These are phyloP conservation scores for Lagerstroemia speciosa DNA, from an alignment of 345 rosid genomes.

Conservation along the genomic window DNA sequence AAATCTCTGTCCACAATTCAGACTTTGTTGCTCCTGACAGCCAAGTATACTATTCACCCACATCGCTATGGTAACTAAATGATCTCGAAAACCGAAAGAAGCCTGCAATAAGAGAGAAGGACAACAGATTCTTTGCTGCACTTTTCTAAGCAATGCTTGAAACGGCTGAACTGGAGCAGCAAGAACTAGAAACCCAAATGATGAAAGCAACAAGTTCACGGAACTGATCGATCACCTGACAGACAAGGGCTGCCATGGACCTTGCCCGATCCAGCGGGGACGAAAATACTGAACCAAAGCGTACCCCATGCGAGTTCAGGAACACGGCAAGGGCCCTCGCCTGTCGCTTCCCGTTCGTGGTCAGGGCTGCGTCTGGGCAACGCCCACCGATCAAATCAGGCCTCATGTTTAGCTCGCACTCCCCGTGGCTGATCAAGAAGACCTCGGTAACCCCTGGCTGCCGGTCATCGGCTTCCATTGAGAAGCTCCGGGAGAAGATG, in stretches of 20 bases:
- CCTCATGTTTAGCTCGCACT: slow-evolving; percentile 60
- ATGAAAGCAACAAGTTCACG: neutral
- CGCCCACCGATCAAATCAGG: slow-evolving; percentile 81
- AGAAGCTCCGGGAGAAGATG: slow-evolving; percentile 33
- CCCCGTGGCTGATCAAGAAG: slow-evolving; percentile 66
- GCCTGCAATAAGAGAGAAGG: neutral
- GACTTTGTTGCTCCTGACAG: neutral
- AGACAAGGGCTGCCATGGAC: slow-evolving; percentile 70
- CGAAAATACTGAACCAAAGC: slow-evolving; percentile 58
- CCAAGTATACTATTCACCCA: neutral
- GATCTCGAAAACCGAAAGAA: neutral
- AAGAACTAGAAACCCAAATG: neutral
- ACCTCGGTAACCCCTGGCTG: slow-evolving; percentile 40
- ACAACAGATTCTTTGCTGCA: neutral
- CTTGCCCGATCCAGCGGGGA: slow-evolving; percentile 82
- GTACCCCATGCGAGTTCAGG: slow-evolving; percentile 66
- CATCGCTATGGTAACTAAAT: neutral
- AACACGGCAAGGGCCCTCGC: slow-evolving; percentile 89
- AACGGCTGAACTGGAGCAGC: neutral
- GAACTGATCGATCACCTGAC: slow-evolving; percentile 40
- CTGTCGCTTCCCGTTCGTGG: slow-evolving; percentile 73
- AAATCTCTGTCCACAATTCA: neutral
- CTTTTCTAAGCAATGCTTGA: neutral
- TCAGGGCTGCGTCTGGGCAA: slow-evolving; percentile 57
- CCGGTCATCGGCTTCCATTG: slow-evolving; percentile 29